Evolutionary conservation across 1,284 basidiomycete species (phyloP), one percentile per base, ranked within the genome.

Genomic region (Papiliotrema laurentii): DNA sequence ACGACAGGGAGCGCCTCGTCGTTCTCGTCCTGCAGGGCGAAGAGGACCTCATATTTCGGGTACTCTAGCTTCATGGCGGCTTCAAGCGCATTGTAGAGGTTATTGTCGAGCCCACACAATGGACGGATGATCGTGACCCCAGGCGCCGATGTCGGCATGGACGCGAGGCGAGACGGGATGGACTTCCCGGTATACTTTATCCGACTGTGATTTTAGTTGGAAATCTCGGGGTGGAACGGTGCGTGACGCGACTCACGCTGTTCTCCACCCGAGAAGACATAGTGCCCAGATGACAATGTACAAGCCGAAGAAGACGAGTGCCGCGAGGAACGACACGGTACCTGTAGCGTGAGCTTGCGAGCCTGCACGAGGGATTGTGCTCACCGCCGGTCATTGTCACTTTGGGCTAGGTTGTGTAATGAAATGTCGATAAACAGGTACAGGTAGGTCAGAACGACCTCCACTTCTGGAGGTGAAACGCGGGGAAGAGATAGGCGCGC

Each of bases 51-150:
- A 63, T 83, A 92, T 55, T 86, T 86, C 0, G 86, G 82, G 68
- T 94, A 94, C 56, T 91, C 85, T 64, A 94, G 89, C 27, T 76
- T 78, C 75, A 96, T 93, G 0, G 87, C 87, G 5, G 89, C 89
- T 72, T 93, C 89, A 39, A 97, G 77, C 66, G 94, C 94, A 74
- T 92, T 89, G 72, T 87, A 93, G 21, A 97, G 79, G 68, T 96
- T 96, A 54, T 85, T 82, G 72, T 97, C 92, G 33, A 97, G 78
- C 9, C 92, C 93, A 71, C 91, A 91, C 37, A 97, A 77, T 11
- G 92, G 92, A 43, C 92, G 82, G 48, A 97, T 78, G 61, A 97
- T 87, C 4, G 89, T 89, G 22, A 97, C 92, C 19, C 90, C 90
- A 3, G 90, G 89, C 2, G 81, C 81, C n/a, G 73, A 64, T 3